Base-by-base conservation (phyloP, 73 alveolate genomes). In the Breviolum minutum region DNA sequence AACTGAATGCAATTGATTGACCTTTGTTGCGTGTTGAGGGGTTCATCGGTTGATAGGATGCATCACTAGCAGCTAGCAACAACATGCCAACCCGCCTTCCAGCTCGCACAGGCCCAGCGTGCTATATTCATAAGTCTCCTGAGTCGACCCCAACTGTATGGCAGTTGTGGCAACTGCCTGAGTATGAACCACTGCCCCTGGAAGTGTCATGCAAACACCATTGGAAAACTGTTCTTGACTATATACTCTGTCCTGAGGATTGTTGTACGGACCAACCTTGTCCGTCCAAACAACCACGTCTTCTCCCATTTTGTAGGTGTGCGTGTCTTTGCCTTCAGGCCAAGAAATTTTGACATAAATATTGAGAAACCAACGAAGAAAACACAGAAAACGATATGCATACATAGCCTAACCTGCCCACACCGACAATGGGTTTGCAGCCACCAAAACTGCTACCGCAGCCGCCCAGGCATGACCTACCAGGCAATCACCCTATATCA, bases 181-280 rank as follows among this genome's bases (percentile, higher is more conserved):
- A 22, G 4, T 22, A 68, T 17, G 77, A 22, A 68, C 77, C 1
- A 17, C 77, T 68, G 17, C 77, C 77, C 17, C 17, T 17, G 17
- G 24, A 14, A 17, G 1, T 68, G 77, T 68, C 2, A 17, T 14
- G 77, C 54, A 40, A 40, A 40, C 54, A 40, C 54, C 54, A 40
- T 40, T 3, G 54, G 54, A 40, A 40, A 68, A 68, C 77, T 68
- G 24, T 68, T 14, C 4, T 68, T 14, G n/a, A 17, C n/a, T 22
- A 22, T 32, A 14, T 22, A 40, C 22, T 20, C 12, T 48, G 82
- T 70, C 97, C 97, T 91, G 99, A 17, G 99, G 99, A 69, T 94
- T 94, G 99, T 94, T 94, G 99, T 94, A 94, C 11, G 99, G 99
- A 77, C 99, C 99, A 63, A 94, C 99, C 76, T 94, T 94, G 99